Base-by-base conservation (phyloP, 345 rosid genomes). In the Euphorbia tirucalli region DNA sequence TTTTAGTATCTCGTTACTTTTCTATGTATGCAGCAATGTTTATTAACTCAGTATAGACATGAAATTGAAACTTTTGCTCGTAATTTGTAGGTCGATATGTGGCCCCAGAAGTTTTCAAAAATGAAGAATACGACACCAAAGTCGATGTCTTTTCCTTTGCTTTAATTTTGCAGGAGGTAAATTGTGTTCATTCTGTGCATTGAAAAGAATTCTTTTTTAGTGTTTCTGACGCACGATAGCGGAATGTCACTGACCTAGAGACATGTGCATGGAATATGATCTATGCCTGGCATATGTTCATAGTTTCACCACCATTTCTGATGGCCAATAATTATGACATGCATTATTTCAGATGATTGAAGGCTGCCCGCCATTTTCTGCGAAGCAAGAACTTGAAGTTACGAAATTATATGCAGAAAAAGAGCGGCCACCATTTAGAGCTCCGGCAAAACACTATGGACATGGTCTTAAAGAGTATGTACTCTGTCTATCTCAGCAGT, bases 111-210 rank as follows among this genome's bases (percentile, higher is more conserved):
- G 95, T 88, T 75, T 85, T 90, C 79, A 84, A 68, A 57, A 80
- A 80, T 48, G 88, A 73, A 83, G 91, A 85, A 30, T 94, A 92
- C 59, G 98, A 86, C 71, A 94, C 95, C 52, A 94, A 94, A 87
- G 97, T 87, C 56, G 98, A 94, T 78, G 95, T 94, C 11, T 94
- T 94, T 85, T 89, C 97, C 35, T 94, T 92, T 81, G 97, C 97
- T 37, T 80, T 94, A 78, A 94, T 94, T 32, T 80, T 92, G 69
- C 97, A 94, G 72, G 98, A 94, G 92, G 97, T 90, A 78, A 78
- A 25, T 24, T 32, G 41, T 54, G 49, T 11, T 14, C 22, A 22
- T 25, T 60, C 58, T 60, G 10, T 11, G 16, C 1, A 14, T 49
- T 11, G 15, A 10, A 11, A 46, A 15, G 5, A 35, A 19, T 13